Evolutionary conservation across 805 yeast species (phyloP).

Genomic region (Cyberlindnera euphorbiae): DNA sequence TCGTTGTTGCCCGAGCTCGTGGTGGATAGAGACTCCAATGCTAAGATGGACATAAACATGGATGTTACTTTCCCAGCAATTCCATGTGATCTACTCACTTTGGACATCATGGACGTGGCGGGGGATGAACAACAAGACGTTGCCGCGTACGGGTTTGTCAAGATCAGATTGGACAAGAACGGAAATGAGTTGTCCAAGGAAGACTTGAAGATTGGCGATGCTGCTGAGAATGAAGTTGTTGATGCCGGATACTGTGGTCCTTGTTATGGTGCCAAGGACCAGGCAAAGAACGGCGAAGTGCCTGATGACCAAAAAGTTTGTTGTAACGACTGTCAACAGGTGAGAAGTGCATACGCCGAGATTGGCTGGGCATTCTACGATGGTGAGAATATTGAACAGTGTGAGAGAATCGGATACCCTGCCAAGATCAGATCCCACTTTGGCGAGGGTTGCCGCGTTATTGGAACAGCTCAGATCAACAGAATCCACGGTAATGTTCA

Average conservation of each 20-base stretch:
- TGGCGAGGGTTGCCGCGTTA: constrained; percentile 82
- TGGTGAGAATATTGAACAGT: constrained; percentile 82
- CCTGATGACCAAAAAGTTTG: constrained; percentile 46
- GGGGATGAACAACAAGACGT: constrained; percentile 82
- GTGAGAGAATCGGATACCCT: constrained; percentile 87
- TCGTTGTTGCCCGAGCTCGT: constrained; percentile 77
- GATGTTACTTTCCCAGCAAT: constrained; percentile 80
- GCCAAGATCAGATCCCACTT: constrained; percentile 51
- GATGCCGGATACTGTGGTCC: constrained; percentile 70
- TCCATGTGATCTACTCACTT: constrained; percentile 77
- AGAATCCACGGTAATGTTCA: constrained; percentile 89
- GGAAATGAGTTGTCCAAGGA: constrained; percentile 45
- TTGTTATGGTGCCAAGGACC: constrained; percentile 81
- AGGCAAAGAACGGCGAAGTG: constrained; percentile 38
- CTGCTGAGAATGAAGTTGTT: constrained; percentile 15
- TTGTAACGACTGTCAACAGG: constrained; percentile 84
- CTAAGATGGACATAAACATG: constrained; percentile 69
- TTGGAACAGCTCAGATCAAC: constrained; percentile 74
- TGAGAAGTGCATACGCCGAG: constrained; percentile 71
- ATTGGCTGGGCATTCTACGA: constrained; percentile 87
- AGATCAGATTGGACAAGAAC: constrained; percentile 53
- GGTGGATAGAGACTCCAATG: constrained; percentile 78
- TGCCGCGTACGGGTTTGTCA: constrained; percentile 62
- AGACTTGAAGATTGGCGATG: constrained; percentile 38
- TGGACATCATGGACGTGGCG: constrained; percentile 85